Conservation (phyloP, 2,329 filamentous ascomycete genomes). For the Pseudocercospora macadamiae region DNA sequence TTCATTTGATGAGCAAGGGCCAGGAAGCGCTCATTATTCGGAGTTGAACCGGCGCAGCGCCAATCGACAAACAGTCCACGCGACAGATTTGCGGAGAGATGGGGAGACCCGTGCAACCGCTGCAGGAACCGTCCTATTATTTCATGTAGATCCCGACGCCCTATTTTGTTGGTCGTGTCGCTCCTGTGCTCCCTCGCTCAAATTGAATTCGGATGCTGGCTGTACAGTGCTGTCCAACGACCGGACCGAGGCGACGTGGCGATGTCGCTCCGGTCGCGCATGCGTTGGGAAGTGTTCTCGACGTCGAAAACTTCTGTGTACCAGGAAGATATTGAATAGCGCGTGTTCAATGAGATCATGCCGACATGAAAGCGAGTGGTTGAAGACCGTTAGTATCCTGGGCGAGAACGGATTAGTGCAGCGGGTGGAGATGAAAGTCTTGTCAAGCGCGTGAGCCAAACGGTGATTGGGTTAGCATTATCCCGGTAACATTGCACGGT, state of each 20-base stretch:
- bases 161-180: background rate
- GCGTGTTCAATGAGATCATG: conserved; percentile 4
- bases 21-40: conserved; percentile 2
- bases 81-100: conserved; percentile 5
- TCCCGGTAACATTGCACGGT: conserved; percentile 5
- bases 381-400: background rate
- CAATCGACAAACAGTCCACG: background rate
- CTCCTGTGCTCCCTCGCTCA: conserved; percentile 4
- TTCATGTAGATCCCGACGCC: conserved; percentile 2
- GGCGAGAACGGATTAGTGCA: conserved; percentile 3
- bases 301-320: background rate
- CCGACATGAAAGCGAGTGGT: conserved; percentile 7
- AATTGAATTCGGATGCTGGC: too few relatives aligned
- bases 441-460: conserved; percentile 9
- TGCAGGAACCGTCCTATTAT: conserved; percentile 1
- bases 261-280: too few relatives aligned
- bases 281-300: background rate
- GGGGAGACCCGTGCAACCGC: background rate
- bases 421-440: conserved; percentile 7
- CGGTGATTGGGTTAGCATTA: conserved; percentile 16
- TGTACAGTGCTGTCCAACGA: too few relatives aligned
- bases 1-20: conserved; percentile 9
- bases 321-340: background rate
- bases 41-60: background rate
- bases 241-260: too few relatives aligned